Evolutionary conservation across 2,329 filamentous ascomycete species (phyloP), one percentile per base, ranked within the genome.

Genomic region (Colletotrichum siamense): DNA sequence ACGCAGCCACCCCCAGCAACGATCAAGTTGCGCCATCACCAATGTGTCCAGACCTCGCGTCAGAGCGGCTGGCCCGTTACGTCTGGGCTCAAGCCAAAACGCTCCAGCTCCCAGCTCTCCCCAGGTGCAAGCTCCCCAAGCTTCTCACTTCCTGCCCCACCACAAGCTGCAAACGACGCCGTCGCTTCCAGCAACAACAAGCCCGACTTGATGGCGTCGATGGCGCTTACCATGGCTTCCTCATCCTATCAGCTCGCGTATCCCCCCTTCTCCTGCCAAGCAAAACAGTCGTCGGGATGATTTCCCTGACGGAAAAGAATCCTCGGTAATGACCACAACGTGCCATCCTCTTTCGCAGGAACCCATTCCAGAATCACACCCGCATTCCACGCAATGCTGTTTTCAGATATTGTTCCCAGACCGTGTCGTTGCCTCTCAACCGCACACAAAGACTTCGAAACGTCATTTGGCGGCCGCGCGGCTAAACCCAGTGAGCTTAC

Each of bases 41-140:
- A 63, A 64, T 64, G 24, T n/a, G 8, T 32, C 26, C n/a, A 30
- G n/a, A 7, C 15, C 16, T 52, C 57, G 55, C 69, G 39, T 73
- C 73, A 72, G 52, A 68, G 73, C 69, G 69, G 55, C 30, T 68
- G 73, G 63, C 69, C 39, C 63, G 62, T 62, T 63, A 32, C 49
- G 69, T 55, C 55, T 70, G 49, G 68, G 61, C 72, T 71, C 72
- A 61, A 61, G 36, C 52, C 69, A 24, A 72, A 67, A 66, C 73
- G 24, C 36, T 63, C 52, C 30, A 44, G 49, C 61, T 64, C 28
- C 72, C 65, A 55, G 65, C 57, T 69, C 59, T 52, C 64, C 30
- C 61, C 28, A 57, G n/a, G 44, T 22, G 44, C 44, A 52, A 52
- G 44, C 44, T 52, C 18, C 44, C 44, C 44, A 52, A 52, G 44